Conservation (phyloP, 2,329 filamentous ascomycete species). For the Stagonosporopsis chrysanthemi region DNA sequence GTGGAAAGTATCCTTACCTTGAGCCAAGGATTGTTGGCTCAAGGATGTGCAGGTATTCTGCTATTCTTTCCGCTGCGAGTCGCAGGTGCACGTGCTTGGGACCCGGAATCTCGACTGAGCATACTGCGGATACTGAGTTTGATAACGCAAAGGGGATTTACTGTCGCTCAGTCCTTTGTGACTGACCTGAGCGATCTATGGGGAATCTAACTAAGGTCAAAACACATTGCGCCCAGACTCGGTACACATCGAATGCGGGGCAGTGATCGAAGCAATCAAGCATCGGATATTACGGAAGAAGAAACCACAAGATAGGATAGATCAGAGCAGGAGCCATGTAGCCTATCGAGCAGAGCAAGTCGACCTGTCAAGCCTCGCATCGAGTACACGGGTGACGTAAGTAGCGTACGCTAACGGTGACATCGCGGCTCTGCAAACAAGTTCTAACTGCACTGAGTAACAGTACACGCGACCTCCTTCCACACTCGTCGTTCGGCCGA, state of each 20-base stretch:
- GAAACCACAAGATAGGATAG: too few relatives aligned
- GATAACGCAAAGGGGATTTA: not conserved
- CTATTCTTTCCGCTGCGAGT: constrained; percentile 40
- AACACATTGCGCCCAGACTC: not conserved
- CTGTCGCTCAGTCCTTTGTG: not conserved
- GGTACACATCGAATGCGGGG: not conserved
- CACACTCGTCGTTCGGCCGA: not conserved
- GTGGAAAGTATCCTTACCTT: constrained; percentile 30
- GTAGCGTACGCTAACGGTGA: not conserved
- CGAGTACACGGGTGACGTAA: not conserved
- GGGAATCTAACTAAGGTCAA: not conserved
- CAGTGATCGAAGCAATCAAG: not conserved
- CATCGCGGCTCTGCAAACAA: not conserved
- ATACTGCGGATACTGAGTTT: not conserved
- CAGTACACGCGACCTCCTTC: not conserved
- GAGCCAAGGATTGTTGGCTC: constrained; percentile 24
- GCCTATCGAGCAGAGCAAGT: too few relatives aligned
- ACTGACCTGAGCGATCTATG: not conserved
- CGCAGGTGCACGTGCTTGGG: constrained; percentile 31
- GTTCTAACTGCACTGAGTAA: not conserved
- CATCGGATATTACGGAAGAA: not conserved
- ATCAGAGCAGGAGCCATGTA: too few relatives aligned
- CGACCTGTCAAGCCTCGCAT: not conserved
- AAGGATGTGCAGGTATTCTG: constrained; percentile 30
- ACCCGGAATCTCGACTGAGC: not conserved